A percentile compares a stretch with the other conserved stretches of the same genome.
Conservation (phyloP, 2,329 filamentous ascomycete genomes). For the Exophiala aquamarina region DNA sequence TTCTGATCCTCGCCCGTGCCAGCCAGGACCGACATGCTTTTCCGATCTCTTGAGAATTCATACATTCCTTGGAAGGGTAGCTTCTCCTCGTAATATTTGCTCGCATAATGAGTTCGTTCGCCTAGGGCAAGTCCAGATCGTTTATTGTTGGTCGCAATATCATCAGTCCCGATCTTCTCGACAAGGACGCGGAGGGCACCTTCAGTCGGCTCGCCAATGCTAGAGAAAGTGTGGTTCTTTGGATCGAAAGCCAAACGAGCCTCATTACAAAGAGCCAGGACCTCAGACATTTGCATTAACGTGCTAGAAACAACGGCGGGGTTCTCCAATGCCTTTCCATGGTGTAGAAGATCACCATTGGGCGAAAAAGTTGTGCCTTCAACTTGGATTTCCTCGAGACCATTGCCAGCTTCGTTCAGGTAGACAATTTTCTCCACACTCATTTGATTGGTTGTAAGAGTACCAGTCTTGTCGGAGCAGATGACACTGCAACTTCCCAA, state of each 20-base stretch:
- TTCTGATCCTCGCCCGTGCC: constrained; percentile 68
- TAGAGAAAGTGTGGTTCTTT: constrained; percentile 71
- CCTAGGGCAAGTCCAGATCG: constrained; percentile 49
- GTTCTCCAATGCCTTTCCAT: constrained; percentile 68
- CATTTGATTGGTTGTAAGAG: constrained; percentile 98
- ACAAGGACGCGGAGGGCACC: constrained; percentile 86
- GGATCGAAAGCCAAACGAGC: constrained; percentile 78
- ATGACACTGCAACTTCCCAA: constrained; percentile 99
- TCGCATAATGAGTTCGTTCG: constrained; percentile 75
- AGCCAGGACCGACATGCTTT: constrained; percentile 98
- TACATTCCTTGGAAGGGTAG: constrained; percentile 79
- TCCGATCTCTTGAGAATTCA: constrained; percentile 95
- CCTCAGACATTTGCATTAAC: constrained; percentile 72
- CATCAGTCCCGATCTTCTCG: constrained; percentile 88
- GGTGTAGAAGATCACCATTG: constrained; percentile 68
- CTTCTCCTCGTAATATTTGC: constrained; percentile 77
- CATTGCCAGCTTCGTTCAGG: constrained; percentile 69
- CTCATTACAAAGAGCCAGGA: constrained; percentile 81
- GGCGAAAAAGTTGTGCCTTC: constrained; percentile 92
- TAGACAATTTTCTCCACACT: constrained; percentile 92
- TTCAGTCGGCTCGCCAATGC: constrained; percentile 92
- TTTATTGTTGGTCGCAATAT: constrained; percentile 58
- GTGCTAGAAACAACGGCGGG: constrained; percentile 71
- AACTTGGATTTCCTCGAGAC: constrained; percentile 81
- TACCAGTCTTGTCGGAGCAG: constrained; percentile 99